Percentiles rank a stretch among this genome's conserved stretches.
phyloP scores from a whole-genome alignment of 176 grass and related monocot species.

The Elaeis guineensis region DNA sequence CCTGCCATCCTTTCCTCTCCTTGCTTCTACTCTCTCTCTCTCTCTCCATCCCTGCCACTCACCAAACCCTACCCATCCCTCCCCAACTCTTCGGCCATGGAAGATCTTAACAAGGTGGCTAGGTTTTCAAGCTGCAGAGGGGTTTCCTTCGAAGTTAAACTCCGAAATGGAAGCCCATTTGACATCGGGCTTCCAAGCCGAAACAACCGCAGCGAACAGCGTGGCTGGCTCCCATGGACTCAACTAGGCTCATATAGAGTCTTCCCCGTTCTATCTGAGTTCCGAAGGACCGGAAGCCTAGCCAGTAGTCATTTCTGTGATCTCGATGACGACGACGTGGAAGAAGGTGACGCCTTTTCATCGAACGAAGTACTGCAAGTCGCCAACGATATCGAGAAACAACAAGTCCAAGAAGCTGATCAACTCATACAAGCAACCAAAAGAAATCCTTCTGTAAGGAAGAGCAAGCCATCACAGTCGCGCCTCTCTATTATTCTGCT shows the following conservation, averaged over 20 bases:
- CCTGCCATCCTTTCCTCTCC: no score
- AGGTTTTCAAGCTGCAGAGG: slow-evolving; percentile 63
- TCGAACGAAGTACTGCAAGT: not conserved
- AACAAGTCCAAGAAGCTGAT: not conserved
- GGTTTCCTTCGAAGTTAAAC: slow-evolving; percentile 52
- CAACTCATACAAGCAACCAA: not conserved
- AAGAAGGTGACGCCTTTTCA: not conserved
- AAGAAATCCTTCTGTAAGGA: slow-evolving; percentile 2
- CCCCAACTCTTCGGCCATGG: no score
- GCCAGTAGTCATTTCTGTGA: slow-evolving; percentile 68
- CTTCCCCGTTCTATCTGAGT: not conserved
- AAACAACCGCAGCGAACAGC: slow-evolving; percentile 18
- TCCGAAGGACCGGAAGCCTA: slow-evolving; percentile 13
- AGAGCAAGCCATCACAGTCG: slow-evolving; percentile 10
- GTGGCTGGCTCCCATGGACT: slow-evolving; percentile 34
- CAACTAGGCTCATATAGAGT: slow-evolving; percentile 13
- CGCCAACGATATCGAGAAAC: slow-evolving; percentile 25
- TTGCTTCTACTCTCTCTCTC: no score
- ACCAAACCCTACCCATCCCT: no score
- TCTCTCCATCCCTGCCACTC: no score
- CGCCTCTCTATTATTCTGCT: slow-evolving; percentile 49
- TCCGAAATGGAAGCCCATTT: slow-evolving; percentile 15
- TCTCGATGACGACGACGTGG: slow-evolving; percentile 15
- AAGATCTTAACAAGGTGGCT: not conserved
- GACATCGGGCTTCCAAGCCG: not conserved